phyloP scores from a whole-genome alignment of 106 monocot genomes.

The Hemerocallis citrina region DNA sequence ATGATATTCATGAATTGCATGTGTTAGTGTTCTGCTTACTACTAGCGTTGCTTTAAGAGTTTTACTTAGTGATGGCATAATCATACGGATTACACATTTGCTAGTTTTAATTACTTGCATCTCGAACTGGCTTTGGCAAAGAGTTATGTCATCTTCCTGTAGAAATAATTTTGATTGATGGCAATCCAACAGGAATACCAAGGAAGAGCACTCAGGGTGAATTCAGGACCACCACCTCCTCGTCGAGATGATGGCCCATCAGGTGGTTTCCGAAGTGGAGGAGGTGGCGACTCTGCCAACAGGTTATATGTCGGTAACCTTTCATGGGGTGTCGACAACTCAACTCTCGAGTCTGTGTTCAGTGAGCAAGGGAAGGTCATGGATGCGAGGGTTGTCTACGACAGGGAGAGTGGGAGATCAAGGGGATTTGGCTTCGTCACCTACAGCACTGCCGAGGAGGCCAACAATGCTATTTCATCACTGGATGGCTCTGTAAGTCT shows the following conservation, averaged over 20 bases:
- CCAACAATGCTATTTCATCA: conserved; percentile 54
- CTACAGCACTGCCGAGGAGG: conserved; percentile 57
- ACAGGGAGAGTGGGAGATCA: conserved; percentile 81
- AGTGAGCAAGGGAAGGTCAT: conserved; percentile 69
- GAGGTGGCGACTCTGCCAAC: conserved; percentile 15
- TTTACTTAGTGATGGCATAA: too few relatives aligned
- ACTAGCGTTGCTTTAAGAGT: too few relatives aligned
- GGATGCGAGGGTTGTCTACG: conserved; percentile 72
- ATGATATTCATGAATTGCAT: too few relatives aligned
- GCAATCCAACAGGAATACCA: conserved; percentile 41
- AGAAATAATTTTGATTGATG: background rate
- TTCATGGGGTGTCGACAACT: conserved; percentile 74
- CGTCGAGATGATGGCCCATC: conserved; percentile 35
- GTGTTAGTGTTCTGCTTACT: too few relatives aligned
- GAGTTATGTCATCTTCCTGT: background rate
- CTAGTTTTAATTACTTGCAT: too few relatives aligned
- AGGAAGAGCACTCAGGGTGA: conserved; percentile 76
- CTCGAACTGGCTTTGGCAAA: background rate
- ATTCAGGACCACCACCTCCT: conserved; percentile 84
- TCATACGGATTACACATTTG: too few relatives aligned
- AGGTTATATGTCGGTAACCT: conserved; percentile 78
- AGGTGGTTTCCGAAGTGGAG: conserved; percentile 34
- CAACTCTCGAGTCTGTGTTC: conserved; percentile 62
- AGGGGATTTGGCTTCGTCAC: conserved; percentile 95
- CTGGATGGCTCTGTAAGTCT: conserved; percentile 75